Evolutionary conservation across 208 protist genomes (phyloP).

Genomic region (Wallacemonas rigidus): DNA sequence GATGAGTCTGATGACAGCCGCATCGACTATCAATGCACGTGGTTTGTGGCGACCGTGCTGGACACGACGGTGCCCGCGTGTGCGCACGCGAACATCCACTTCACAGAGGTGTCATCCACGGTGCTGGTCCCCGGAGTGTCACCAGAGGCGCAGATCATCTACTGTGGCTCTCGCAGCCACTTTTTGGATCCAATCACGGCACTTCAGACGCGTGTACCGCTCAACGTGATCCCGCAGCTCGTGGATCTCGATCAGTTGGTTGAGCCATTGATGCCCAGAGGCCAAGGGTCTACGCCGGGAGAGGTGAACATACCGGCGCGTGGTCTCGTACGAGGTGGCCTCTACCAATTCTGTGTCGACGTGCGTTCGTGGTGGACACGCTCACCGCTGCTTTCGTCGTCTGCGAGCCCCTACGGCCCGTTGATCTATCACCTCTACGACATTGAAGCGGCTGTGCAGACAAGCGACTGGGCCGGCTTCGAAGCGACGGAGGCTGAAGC

Average conservation of each 20-base stretch:
- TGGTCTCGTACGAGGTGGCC: constrained; percentile 7
- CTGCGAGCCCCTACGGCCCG: constrained; percentile 5
- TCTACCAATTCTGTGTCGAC: constrained; percentile 53
- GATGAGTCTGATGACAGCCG: neutral
- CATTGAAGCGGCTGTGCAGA: neutral
- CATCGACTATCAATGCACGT: constrained; percentile 20
- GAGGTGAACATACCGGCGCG: constrained; percentile 17
- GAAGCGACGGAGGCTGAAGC: neutral
- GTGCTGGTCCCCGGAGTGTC: neutral
- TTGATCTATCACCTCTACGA: constrained; percentile 15
- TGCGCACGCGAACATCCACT: neutral
- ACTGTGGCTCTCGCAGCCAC: constrained; percentile 45
- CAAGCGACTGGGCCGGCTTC: neutral
- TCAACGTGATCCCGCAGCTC: constrained; percentile 27
- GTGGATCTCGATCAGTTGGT: constrained; percentile 27
- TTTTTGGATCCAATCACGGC: constrained; percentile 45
- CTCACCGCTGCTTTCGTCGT: neutral
- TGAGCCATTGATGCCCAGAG: neutral
- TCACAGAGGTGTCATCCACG: neutral
- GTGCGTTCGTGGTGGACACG: constrained; percentile 15
- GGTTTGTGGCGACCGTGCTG: constrained; percentile 11
- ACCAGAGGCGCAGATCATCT: constrained; percentile 22
- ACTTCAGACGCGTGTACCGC: constrained; percentile 40
- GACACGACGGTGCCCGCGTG: neutral
- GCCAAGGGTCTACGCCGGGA: neutral